Conservation (phyloP, 164 flowering plant genomes). For the Kalanchoe fedtschenkoi region DNA sequence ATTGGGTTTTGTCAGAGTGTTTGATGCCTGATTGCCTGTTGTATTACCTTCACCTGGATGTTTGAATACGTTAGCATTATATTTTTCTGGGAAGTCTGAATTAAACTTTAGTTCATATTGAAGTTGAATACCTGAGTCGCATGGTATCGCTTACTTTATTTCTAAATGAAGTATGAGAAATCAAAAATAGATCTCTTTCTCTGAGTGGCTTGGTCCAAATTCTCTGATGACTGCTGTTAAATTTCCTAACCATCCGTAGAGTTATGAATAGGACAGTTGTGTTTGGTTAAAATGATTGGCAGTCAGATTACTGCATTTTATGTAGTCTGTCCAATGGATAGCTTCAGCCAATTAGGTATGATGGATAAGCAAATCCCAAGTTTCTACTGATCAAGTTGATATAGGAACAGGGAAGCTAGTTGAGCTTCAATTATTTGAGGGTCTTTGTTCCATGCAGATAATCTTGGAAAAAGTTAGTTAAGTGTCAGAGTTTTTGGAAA, state of each 20-base stretch:
- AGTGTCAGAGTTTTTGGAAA: too few species aligned
- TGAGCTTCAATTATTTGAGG: too few species aligned
- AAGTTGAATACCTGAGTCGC: too few species aligned
- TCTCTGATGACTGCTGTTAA: background rate
- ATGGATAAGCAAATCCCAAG: background rate
- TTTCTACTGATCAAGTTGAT: background rate
- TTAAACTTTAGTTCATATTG: too few species aligned
- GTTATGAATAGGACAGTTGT: background rate
- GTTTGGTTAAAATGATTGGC: background rate
- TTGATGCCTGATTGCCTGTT: too few species aligned
- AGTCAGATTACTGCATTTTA: background rate
- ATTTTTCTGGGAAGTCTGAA: background rate
- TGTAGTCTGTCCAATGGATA: too few species aligned
- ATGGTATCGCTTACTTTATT: too few species aligned
- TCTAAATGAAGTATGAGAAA: background rate
- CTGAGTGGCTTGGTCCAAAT: background rate
- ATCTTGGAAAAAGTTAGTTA: too few species aligned
- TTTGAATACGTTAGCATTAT: background rate
- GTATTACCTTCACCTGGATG: too few species aligned
- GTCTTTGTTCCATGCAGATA: too few species aligned
- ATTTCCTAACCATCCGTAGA: background rate
- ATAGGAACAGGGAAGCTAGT: too few species aligned
- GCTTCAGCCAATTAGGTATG: background rate
- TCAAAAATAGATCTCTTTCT: background rate
- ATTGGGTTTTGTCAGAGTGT: background rate